phyloP scores from a whole-genome alignment of 495 filamentous ascomycete genomes.

The Neurospora sp. region DNA sequence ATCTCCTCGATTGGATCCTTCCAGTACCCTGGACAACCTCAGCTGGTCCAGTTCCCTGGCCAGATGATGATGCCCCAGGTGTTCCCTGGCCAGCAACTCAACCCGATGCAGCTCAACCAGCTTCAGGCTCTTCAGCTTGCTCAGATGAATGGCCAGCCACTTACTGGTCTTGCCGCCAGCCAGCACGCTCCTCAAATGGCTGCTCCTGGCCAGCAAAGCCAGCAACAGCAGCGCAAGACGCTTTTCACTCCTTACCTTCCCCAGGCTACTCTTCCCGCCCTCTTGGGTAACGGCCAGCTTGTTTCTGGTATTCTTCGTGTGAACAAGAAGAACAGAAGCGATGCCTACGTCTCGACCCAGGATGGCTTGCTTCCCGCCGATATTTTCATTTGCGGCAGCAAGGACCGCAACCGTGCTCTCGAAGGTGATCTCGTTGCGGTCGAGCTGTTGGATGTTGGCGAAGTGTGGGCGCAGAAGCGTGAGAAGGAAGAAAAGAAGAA shows the following conservation, averaged over 20 bases:
- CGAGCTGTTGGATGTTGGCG: constrained; percentile 93
- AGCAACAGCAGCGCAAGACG: constrained; percentile 94
- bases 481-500: constrained; percentile 99
- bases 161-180: constrained; percentile 57
- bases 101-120: constrained; percentile 79
- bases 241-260: constrained; percentile 97
- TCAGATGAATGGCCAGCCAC: constrained; percentile 68
- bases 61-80: constrained; percentile 69
- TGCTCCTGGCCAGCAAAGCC: constrained; percentile 64
- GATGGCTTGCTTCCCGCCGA: constrained; percentile 86
- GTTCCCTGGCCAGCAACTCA: constrained; percentile 76
- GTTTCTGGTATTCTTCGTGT: constrained; percentile 94
- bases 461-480: constrained; percentile 96
- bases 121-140: constrained; percentile 86
- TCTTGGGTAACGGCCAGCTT: constrained; percentile 84
- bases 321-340: constrained; percentile 98
- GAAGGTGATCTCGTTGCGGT: constrained; percentile 94
- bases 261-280: constrained; percentile 84
- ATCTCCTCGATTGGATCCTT: constrained; percentile 78
- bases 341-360: constrained; percentile 90
- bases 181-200: constrained; percentile 66
- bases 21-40: constrained; percentile 85
- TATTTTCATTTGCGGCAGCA: constrained; percentile 99
- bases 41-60: constrained; percentile 76
- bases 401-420: constrained; percentile 90